phyloP scores from a whole-genome alignment of 2,329 filamentous ascomycete species.

The Incumbomyces delicatus region DNA sequence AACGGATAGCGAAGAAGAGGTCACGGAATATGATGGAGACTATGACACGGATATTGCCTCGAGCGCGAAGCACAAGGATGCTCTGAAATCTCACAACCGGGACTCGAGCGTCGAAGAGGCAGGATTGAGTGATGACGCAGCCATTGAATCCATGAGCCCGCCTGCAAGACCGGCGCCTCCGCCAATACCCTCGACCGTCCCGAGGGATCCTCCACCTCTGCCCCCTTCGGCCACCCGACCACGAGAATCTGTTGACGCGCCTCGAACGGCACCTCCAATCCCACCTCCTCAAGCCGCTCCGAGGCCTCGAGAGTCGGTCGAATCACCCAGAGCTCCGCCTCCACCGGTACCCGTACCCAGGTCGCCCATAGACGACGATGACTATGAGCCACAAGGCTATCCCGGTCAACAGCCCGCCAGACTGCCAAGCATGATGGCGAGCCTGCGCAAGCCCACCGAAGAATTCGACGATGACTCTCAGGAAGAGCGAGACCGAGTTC shows the following conservation, averaged over 20 bases:
- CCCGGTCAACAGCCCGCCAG: slow-evolving; percentile 24
- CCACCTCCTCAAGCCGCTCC: slow-evolving; percentile 40
- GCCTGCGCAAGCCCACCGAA: slow-evolving; percentile 21
- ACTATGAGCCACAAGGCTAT: slow-evolving; percentile 46
- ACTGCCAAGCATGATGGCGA: neutral
- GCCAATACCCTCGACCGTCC: slow-evolving; percentile 46
- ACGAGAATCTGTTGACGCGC: slow-evolving; percentile 60
- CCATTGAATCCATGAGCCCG: slow-evolving; percentile 37
- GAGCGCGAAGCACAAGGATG: slow-evolving; percentile 89
- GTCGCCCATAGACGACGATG: slow-evolving; percentile 40
- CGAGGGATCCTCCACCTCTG: slow-evolving; percentile 52
- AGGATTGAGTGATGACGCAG: slow-evolving; percentile 46
- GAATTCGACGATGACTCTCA: slow-evolving; percentile 34
- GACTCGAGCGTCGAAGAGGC: slow-evolving; percentile 66
- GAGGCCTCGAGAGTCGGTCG: slow-evolving; percentile 55
- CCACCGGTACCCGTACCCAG: slow-evolving; percentile 49
- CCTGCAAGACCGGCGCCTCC: slow-evolving; percentile 39
- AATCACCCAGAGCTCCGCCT: slow-evolving; percentile 60
- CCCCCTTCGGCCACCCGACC: slow-evolving; percentile 49
- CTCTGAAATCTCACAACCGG: slow-evolving; percentile 68
- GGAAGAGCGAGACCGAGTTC: slow-evolving; percentile 22
- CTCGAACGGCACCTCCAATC: slow-evolving; percentile 55
- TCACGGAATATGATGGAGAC: slow-evolving; percentile 92
- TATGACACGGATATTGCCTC: slow-evolving; percentile 96
- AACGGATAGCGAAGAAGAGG: slow-evolving; percentile 60